phyloP scores from a whole-genome alignment of 768 basidiomycete species.

The Lyophyllum semitale region DNA sequence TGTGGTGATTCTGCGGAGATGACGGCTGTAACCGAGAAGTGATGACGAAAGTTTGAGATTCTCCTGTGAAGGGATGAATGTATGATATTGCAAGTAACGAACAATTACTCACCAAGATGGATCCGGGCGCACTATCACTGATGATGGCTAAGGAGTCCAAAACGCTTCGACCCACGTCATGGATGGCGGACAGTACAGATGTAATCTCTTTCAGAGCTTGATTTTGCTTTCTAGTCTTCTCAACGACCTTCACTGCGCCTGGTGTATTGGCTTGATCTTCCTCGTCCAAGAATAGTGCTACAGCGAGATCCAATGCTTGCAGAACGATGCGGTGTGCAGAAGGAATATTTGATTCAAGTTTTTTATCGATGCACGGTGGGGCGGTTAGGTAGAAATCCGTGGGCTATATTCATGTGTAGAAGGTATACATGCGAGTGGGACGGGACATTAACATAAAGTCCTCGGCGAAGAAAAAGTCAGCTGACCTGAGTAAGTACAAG shows the following conservation, averaged over 20 bases:
- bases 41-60: constrained; percentile 33
- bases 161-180: constrained; percentile 7
- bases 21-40: constrained; percentile 38
- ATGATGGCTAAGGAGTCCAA: constrained; percentile 12
- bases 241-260: background rate
- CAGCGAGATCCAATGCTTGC: constrained; percentile 42
- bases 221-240: constrained; percentile 14
- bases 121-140: constrained; percentile 2
- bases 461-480: constrained; percentile 19
- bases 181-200: constrained; percentile 17
- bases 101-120: constrained; percentile 24
- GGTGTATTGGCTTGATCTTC: constrained; percentile 16
- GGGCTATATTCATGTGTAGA: constrained; percentile 39
- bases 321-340: constrained; percentile 37
- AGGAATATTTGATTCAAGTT: constrained; percentile 20
- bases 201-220: constrained; percentile 16
- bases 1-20: constrained; percentile 44
- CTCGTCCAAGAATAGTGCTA: constrained; percentile 39
- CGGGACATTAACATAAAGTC: constrained; percentile 20
- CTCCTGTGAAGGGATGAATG: constrained; percentile 19
- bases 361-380: constrained; percentile 29
- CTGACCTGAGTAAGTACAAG: constrained; percentile 48
- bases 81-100: background rate
- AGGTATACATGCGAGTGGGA: constrained; percentile 17
- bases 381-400: constrained; percentile 51